Conservation (phyloP, 1,139 yeast species). For the Taiozyma sp. region DNA sequence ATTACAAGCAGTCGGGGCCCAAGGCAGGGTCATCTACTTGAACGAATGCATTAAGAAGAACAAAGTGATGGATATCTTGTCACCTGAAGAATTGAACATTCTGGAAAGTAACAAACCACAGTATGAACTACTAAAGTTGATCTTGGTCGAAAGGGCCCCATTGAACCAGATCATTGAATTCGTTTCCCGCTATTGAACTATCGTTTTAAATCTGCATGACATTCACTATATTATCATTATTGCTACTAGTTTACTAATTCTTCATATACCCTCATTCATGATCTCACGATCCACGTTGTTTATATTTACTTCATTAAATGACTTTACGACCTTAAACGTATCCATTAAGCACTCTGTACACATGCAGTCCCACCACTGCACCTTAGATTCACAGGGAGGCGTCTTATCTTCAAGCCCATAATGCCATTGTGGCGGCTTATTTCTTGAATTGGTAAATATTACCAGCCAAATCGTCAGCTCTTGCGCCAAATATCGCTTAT, state of each 20-base stretch:
- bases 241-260: background rate
- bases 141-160: slow-evolving; percentile 10
- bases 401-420: too few relatives aligned
- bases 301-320: background rate
- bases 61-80: slow-evolving; percentile 14
- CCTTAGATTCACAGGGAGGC: too few relatives aligned
- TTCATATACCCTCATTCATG: background rate
- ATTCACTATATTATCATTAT: background rate
- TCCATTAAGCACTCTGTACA: too few relatives aligned
- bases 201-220: background rate
- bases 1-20: slow-evolving; percentile 3
- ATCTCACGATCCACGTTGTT: background rate
- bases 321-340: background rate
- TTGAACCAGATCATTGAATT: slow-evolving; percentile 8
- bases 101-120: slow-evolving; percentile 8
- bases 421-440: too few relatives aligned
- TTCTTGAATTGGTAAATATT: too few relatives aligned
- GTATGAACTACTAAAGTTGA: slow-evolving; percentile 10
- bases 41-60: slow-evolving; percentile 20
- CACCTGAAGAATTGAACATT: background rate
- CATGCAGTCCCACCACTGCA: too few relatives aligned
- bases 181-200: background rate
- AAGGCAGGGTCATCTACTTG: slow-evolving; percentile 10
- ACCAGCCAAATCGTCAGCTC: too few relatives aligned
- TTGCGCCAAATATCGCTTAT: too few relatives aligned